Percentiles rank a stretch among this genome's conserved stretches.
Conservation (phyloP, 1,284 basidiomycete genomes). For the Wolfiporia cocos region DNA sequence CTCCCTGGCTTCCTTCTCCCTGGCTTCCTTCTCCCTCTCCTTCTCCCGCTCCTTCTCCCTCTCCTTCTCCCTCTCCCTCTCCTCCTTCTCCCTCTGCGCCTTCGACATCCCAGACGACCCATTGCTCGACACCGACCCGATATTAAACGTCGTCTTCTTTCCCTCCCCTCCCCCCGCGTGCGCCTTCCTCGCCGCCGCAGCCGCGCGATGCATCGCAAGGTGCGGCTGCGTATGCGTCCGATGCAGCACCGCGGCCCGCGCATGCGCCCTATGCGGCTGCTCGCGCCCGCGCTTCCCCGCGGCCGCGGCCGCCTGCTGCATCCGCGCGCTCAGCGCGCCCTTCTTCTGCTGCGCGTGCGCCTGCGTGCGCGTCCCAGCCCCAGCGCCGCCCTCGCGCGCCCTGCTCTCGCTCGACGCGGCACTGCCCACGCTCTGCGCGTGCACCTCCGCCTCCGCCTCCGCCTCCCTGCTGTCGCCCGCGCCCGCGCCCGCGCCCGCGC, state of each 20-base stretch:
- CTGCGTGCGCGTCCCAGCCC: constrained; percentile 7
- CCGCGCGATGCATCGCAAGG: constrained; percentile 10
- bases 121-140: constrained; percentile 51
- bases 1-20: no score
- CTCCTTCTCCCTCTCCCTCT: no score
- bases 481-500: constrained; percentile 30
- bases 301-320: constrained; percentile 7
- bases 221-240: constrained; percentile 15
- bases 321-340: constrained; percentile 18
- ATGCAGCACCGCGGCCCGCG: constrained; percentile 8
- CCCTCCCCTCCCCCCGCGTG: constrained; percentile 22
- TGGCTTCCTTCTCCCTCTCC: no score
- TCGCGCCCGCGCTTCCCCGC: constrained; percentile 15
- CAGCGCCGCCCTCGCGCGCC: constrained; percentile 14
- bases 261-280: no score
- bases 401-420: constrained; percentile 33
- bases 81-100: no score
- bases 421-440: constrained; percentile 29
- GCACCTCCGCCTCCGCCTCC: constrained; percentile 19
- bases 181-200: constrained; percentile 15
- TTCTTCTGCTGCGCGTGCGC: constrained; percentile 17
- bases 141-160: constrained; percentile 43
- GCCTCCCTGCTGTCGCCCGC: constrained; percentile 27
- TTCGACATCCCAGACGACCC: no score
- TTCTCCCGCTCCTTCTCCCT: no score